Percentiles rank a stretch among this genome's conserved stretches.
These are phyloP conservation scores for Amauroascus verrucosus DNA, from an alignment of 2,329 filamentous ascomycete species.

Conservation along the genomic window DNA sequence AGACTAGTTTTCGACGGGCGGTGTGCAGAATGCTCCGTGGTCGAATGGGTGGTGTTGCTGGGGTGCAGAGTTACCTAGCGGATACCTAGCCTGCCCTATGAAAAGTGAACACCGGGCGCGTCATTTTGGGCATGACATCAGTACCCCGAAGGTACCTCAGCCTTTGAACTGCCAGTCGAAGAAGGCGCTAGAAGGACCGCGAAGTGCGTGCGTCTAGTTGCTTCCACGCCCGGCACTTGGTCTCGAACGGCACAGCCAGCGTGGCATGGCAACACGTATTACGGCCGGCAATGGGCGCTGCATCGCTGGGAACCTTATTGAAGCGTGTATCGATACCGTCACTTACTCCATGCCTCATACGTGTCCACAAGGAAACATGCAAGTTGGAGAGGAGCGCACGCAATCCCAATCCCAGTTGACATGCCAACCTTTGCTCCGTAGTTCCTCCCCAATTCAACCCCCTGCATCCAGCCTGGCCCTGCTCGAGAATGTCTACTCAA, in stretches of 20 bases:
- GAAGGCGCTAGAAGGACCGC: constrained; percentile 9
- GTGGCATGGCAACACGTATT: constrained; percentile 1
- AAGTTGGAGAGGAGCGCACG: neutral
- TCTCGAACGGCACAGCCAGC: neutral
- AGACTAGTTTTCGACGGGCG: neutral
- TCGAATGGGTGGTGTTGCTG: neutral
- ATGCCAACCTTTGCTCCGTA: neutral
- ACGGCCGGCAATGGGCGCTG: neutral
- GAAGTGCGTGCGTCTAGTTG: constrained; percentile 8
- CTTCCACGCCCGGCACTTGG: constrained; percentile 6
- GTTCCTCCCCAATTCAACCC: neutral
- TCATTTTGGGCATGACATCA: constrained; percentile 9
- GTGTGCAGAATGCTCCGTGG: constrained; percentile 7
- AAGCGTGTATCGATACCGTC: neutral
- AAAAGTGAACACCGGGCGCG: neutral
- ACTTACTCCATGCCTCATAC: neutral
- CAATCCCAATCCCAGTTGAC: neutral
- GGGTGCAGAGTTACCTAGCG: neutral
- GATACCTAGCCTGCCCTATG: constrained; percentile 6
- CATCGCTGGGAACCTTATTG: neutral
- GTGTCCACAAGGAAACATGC: constrained; percentile 1
- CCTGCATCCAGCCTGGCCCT: neutral
- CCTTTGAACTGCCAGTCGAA: neutral
- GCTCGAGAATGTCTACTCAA: too few species aligned
- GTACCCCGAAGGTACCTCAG: constrained; percentile 6